Percentiles rank a stretch among this genome's conserved stretches.
Evolutionary conservation across 2,329 filamentous ascomycete genomes (phyloP).

Genomic region (Microcyclosporella mali): DNA sequence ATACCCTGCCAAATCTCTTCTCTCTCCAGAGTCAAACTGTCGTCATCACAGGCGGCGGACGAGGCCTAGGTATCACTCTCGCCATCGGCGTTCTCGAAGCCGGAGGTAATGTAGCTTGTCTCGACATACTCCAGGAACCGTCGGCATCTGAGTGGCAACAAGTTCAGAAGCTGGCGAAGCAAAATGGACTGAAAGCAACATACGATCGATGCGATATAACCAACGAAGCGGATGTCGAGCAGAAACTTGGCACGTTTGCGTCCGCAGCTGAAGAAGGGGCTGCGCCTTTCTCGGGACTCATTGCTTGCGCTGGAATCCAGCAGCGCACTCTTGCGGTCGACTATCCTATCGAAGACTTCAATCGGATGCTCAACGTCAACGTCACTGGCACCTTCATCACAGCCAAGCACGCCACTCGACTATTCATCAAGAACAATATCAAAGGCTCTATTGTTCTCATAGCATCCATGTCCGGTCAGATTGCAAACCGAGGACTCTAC

Average conservation of each 20-base stretch:
- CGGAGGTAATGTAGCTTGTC: constrained; percentile 25
- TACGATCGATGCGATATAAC: constrained; percentile 75
- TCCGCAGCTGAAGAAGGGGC: constrained; percentile 60
- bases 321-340: constrained; percentile 27
- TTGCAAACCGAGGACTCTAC: constrained; percentile 41
- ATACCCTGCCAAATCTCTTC: constrained; percentile 20
- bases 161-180: constrained; percentile 52
- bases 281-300: constrained; percentile 52
- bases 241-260: constrained; percentile 56
- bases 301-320: constrained; percentile 26
- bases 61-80: constrained; percentile 28
- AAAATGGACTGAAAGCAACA: constrained; percentile 57
- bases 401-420: constrained; percentile 29
- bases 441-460: constrained; percentile 35
- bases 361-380: constrained; percentile 35
- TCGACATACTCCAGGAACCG: constrained; percentile 45
- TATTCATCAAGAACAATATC: constrained; percentile 29
- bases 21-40: constrained; percentile 20
- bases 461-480: constrained; percentile 34
- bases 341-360: constrained; percentile 31
- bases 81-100: constrained; percentile 27
- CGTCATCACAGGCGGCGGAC: constrained; percentile 27
- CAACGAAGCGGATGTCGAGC: constrained; percentile 47
- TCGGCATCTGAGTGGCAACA: constrained; percentile 56
- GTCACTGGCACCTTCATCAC: constrained; percentile 34